Percentiles rank a stretch among this genome's conserved stretches.
Evolutionary conservation across 1,284 basidiomycete species (phyloP).

Genomic region (Boletus sp.): DNA sequence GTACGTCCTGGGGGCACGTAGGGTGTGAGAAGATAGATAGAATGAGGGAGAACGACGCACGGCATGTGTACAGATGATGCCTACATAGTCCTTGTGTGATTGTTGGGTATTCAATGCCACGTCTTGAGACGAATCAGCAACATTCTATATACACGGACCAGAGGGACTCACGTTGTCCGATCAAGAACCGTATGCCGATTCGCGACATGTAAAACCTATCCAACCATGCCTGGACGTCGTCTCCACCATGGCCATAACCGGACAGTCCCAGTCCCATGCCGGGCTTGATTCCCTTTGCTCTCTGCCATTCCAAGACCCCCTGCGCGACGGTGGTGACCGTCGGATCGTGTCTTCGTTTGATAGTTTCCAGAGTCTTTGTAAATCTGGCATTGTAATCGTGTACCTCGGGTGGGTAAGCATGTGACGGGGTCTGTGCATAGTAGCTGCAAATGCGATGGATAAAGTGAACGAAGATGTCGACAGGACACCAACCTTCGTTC

Average conservation of each 20-base stretch:
- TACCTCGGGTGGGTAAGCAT: constrained; percentile 91
- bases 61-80: constrained; percentile 97
- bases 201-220: constrained; percentile 98
- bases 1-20: constrained; percentile 69
- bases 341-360: constrained; percentile 96
- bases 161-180: constrained; percentile 79
- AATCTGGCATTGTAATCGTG: constrained; percentile 94
- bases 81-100: constrained; percentile 91
- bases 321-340: constrained; percentile 98
- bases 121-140: constrained; percentile 50
- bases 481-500: constrained; percentile 59
- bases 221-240: constrained; percentile 94
- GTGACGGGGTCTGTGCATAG: constrained; percentile 73
- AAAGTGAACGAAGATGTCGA: constrained; percentile 14
- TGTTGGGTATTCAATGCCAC: constrained; percentile 91
- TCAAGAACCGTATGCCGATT: constrained; percentile 95
- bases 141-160: background rate
- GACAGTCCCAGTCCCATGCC: constrained; percentile 38
- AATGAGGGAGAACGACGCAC: constrained; percentile 41
- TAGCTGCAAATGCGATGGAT: constrained; percentile 58
- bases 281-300: constrained; percentile 38
- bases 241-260: constrained; percentile 68
- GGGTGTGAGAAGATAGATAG: constrained; percentile 12
- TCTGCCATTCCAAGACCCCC: constrained; percentile 83
- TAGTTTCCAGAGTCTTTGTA: constrained; percentile 85